Conservation (phyloP, 2,329 filamentous ascomycete genomes). For the Sporothrix schenckii region DNA sequence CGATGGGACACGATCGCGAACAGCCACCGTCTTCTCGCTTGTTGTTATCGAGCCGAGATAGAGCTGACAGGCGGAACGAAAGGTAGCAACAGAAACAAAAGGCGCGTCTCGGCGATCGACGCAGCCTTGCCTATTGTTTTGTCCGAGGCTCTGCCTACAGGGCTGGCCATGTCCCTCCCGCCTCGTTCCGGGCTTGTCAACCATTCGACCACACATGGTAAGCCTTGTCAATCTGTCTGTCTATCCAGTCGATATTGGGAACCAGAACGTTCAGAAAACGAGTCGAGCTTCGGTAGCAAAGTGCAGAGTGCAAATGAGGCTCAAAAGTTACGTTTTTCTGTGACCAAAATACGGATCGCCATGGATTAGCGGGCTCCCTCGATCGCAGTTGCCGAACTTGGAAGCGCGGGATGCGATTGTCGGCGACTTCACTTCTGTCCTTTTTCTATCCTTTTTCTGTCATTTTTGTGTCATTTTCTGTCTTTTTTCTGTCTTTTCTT, state of each 20-base stretch:
- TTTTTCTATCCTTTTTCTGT: background rate
- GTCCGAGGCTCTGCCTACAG: conserved; percentile 6
- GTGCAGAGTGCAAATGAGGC: background rate
- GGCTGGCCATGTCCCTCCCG: background rate
- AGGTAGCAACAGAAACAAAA: background rate
- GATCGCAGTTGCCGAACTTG: background rate
- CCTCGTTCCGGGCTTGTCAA: background rate
- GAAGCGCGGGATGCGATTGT: background rate
- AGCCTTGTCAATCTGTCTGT: conserved; percentile 8
- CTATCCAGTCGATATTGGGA: background rate
- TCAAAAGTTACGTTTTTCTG: background rate
- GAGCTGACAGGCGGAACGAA: background rate
- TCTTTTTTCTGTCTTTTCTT: background rate
- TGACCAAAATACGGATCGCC: too few relatives aligned
- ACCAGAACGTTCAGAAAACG: background rate
- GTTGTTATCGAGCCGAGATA: background rate
- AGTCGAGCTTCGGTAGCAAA: background rate
- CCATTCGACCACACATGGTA: background rate
- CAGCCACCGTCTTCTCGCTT: background rate
- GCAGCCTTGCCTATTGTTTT: conserved; percentile 23
- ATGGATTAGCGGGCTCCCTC: background rate
- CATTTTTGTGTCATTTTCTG: too few relatives aligned
- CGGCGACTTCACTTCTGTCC: background rate
- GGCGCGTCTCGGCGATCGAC: background rate
- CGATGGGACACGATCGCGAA: background rate